Conservation (phyloP, 345 rosid species). For the Hevea brasiliensis region DNA sequence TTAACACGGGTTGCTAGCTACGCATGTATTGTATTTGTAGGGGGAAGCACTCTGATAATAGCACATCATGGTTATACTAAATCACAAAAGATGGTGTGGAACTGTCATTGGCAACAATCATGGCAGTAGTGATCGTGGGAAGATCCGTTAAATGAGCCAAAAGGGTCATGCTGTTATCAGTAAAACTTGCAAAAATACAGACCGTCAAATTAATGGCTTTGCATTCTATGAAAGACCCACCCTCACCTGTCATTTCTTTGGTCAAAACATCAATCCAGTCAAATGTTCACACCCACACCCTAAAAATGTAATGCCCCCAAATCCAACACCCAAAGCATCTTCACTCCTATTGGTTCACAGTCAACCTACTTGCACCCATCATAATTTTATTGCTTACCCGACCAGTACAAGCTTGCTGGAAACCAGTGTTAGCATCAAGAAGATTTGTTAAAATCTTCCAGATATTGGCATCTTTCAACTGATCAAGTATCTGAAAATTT, state of each 20-base stretch:
- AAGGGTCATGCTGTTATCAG: not conserved
- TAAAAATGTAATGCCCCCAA: not conserved
- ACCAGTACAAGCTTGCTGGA: constrained; percentile 49
- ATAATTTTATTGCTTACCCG: constrained; percentile 57
- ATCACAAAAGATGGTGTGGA: not conserved
- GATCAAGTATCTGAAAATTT: constrained; percentile 85
- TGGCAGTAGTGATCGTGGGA: not conserved
- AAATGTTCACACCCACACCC: not conserved
- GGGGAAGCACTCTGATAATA: not conserved
- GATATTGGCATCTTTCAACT: constrained; percentile 84
- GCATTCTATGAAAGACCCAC: not conserved
- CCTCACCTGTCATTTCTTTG: too few species aligned
- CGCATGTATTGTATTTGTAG: not conserved
- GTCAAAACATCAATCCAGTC: not conserved
- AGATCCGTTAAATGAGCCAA: not conserved
- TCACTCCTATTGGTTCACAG: not conserved
- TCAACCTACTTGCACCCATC: not conserved
- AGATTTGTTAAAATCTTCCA: constrained; percentile 79
- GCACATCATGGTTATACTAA: not conserved
- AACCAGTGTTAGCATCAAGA: constrained; percentile 72
- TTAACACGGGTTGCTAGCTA: not conserved
- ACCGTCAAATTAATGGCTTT: not conserved
- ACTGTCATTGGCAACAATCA: not conserved
- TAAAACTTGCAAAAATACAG: not conserved
- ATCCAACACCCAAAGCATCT: not conserved